A percentile compares a stretch with the other conserved stretches of the same genome.
Conservation (phyloP, 2,329 filamentous ascomycete species). For the Alternaria atra region DNA sequence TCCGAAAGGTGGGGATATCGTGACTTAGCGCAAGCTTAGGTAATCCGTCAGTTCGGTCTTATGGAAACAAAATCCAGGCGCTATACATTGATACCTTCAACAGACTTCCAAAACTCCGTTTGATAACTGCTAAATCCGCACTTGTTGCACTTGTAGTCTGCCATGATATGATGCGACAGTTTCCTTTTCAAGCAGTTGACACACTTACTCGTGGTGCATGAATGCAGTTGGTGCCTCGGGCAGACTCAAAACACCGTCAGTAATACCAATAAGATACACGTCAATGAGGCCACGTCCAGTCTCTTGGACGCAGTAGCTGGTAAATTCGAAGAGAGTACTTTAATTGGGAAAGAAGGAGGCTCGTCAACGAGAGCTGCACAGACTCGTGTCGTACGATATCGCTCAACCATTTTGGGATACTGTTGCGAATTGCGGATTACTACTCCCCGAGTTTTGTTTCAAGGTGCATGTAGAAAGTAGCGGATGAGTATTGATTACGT, state of each 20-base stretch:
- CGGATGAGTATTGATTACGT: neutral
- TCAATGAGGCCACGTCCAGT: neutral
- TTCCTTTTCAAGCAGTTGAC: neutral
- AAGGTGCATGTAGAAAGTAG: neutral
- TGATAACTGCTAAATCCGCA: neutral
- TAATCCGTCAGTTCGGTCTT: constrained; percentile 3
- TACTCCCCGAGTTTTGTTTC: neutral
- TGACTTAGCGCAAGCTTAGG: neutral
- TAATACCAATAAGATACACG: too few species aligned
- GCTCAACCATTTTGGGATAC: neutral
- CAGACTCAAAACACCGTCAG: neutral
- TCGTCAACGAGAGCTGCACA: neutral
- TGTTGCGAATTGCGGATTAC: neutral
- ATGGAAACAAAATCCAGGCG: neutral
- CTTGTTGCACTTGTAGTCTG: neutral
- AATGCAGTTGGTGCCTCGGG: neutral
- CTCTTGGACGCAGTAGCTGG: neutral
- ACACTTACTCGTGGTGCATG: neutral
- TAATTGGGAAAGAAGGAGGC: neutral
- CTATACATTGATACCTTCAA: neutral
- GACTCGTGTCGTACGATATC: neutral
- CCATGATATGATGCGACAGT: neutral
- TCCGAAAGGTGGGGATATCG: constrained; percentile 1
- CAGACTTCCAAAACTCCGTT: neutral
- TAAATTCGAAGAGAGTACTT: neutral